Conservation (phyloP, 2,329 filamentous ascomycete species). For the Fusarium pseudonygamai region DNA sequence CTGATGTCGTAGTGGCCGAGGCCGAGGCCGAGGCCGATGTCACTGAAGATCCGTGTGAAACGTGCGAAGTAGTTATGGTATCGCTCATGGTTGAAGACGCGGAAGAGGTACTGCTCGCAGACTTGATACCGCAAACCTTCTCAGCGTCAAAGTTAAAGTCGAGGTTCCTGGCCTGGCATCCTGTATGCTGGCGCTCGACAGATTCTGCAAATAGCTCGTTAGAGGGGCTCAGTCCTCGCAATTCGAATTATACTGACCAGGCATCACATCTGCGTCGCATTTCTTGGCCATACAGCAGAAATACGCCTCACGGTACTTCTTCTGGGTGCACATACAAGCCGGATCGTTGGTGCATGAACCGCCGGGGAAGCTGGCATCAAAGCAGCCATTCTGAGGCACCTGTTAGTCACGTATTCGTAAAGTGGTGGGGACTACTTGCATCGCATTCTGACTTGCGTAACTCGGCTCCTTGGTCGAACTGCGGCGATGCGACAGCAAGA, state of each 20-base stretch:
- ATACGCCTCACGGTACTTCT: slow-evolving; percentile 1
- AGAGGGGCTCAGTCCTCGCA: rapidly evolving
- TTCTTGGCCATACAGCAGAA: slow-evolving; percentile 9
- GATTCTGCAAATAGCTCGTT: background rate
- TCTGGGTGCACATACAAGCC: background rate
- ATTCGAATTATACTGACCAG: background rate
- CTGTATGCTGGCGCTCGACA: background rate
- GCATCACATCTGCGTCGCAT: background rate
- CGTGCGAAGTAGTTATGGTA: background rate
- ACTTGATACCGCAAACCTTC: background rate
- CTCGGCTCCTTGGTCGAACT: background rate
- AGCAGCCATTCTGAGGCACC: background rate
- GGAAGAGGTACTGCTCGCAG: rapidly evolving
- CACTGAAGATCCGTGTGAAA: background rate
- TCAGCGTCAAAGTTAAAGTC: slow-evolving; percentile 1
- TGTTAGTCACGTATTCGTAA: too few relatives aligned
- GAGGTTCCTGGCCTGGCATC: background rate
- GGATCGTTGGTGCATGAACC: slow-evolving; percentile 5
- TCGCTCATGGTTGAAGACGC: too few relatives aligned
- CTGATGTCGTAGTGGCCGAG: background rate
- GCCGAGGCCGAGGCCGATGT: background rate
- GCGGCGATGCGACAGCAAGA: background rate
- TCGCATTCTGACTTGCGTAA: background rate
- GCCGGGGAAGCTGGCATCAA: background rate
- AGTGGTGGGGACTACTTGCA: background rate